Conservation (phyloP, 805 yeast species). For the Metschnikowia cerradonensis region DNA sequence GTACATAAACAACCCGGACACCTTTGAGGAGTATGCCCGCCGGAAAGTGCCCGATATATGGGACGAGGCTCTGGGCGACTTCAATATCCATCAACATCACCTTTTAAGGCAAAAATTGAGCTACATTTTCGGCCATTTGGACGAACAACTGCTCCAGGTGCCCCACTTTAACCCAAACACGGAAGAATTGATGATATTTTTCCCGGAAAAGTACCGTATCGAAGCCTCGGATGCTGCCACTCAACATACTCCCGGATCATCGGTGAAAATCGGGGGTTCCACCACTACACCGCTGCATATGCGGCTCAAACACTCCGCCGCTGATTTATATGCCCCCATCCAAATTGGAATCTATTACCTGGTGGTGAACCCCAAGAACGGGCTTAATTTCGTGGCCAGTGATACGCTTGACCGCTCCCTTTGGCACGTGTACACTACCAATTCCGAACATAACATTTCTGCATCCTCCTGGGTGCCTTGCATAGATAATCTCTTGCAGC, state of each 20-base stretch:
- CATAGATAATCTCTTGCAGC: slow-evolving; percentile 80
- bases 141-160: slow-evolving; percentile 14
- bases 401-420: slow-evolving; percentile 42
- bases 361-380: slow-evolving; percentile 63
- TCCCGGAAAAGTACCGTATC: slow-evolving; percentile 66
- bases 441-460: slow-evolving; percentile 70
- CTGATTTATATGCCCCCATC: slow-evolving; percentile 61
- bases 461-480: slow-evolving; percentile 99
- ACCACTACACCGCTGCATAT: slow-evolving; percentile 33
- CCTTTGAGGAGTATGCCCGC: slow-evolving; percentile 25
- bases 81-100: slow-evolving; percentile 55
- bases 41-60: slow-evolving; percentile 28
- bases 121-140: slow-evolving; percentile 49
- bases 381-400: slow-evolving; percentile 71
- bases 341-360: slow-evolving; percentile 65
- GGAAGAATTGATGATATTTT: slow-evolving; percentile 58
- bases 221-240: slow-evolving; percentile 49
- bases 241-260: neutral
- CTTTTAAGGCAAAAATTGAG: slow-evolving; percentile 49
- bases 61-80: slow-evolving; percentile 40
- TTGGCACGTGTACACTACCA: slow-evolving; percentile 87
- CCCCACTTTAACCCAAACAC: slow-evolving; percentile 36
- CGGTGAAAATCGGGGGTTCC: neutral
- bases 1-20: slow-evolving; percentile 32
- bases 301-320: slow-evolving; percentile 30